These are phyloP conservation scores for Suillus bovinus DNA, from an alignment of 768 basidiomycete species.

Conservation along the genomic window DNA sequence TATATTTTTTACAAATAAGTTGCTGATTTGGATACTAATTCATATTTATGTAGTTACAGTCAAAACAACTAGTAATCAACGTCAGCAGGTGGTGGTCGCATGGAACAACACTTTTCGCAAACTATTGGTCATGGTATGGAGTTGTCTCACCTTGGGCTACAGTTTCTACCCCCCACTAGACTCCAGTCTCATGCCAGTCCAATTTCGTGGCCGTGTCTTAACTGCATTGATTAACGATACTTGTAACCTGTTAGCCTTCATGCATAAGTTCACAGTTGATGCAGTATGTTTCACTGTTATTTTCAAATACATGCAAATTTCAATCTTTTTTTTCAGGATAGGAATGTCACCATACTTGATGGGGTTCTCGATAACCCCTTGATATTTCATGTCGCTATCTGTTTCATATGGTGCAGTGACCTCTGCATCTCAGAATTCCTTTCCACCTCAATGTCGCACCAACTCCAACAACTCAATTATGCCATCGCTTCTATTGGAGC, in stretches of 20 bases:
- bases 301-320: neutral
- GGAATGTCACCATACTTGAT: neutral
- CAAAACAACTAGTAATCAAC: neutral
- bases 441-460: neutral
- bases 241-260: neutral
- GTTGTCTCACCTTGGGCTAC: neutral
- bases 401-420: neutral
- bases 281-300: neutral
- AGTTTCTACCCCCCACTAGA: neutral
- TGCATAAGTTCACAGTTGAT: neutral
- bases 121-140: neutral
- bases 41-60: neutral
- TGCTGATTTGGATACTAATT: neutral
- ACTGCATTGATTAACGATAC: no score
- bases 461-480: neutral
- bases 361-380: neutral
- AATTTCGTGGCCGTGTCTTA: no score
- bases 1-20: neutral
- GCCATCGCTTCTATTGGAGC: neutral
- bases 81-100: neutral
- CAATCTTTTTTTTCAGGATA: neutral
- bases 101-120: neutral
- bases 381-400: neutral
- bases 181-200: no score
- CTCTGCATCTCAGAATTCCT: no score